Evolutionary conservation across 202 grass and related monocot genomes (phyloP).

Genomic region (Panicum virgatum): DNA sequence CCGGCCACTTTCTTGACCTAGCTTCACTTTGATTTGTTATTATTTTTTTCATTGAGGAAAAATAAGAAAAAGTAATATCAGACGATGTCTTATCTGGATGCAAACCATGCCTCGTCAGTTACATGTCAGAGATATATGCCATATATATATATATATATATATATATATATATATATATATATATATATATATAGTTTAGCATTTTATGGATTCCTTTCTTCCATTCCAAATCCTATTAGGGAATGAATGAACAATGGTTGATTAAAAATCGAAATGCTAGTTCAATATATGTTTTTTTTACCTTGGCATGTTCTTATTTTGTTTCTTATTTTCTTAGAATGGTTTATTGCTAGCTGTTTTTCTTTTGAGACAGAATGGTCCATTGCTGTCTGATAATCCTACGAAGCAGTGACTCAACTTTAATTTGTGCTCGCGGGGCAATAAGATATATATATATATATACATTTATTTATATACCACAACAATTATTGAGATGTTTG

Average conservation of each 20-base stretch:
- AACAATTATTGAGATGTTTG: background rate
- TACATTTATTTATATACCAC: background rate
- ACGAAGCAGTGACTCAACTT: slow-evolving; percentile 3
- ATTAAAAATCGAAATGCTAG: background rate
- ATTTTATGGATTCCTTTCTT: background rate
- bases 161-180: too few species aligned
- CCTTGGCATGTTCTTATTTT: too few species aligned
- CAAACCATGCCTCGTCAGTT: background rate
- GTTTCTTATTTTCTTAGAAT: too few species aligned
- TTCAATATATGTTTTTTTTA: background rate
- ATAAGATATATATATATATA: background rate
- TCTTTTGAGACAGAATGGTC: too few species aligned
- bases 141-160: too few species aligned
- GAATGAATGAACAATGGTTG: background rate
- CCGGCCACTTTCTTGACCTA: background rate
- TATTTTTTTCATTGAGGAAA: background rate
- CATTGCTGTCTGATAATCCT: background rate
- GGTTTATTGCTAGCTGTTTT: too few species aligned
- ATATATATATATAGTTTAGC: too few species aligned
- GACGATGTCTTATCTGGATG: background rate
- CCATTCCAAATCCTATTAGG: background rate
- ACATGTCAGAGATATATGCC: background rate
- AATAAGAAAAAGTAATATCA: background rate
- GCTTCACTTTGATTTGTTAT: background rate
- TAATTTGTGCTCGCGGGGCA: background rate